These are phyloP conservation scores for Phytophthora melonis DNA, from an alignment of 352 stramenopile species.

Conservation along the genomic window DNA sequence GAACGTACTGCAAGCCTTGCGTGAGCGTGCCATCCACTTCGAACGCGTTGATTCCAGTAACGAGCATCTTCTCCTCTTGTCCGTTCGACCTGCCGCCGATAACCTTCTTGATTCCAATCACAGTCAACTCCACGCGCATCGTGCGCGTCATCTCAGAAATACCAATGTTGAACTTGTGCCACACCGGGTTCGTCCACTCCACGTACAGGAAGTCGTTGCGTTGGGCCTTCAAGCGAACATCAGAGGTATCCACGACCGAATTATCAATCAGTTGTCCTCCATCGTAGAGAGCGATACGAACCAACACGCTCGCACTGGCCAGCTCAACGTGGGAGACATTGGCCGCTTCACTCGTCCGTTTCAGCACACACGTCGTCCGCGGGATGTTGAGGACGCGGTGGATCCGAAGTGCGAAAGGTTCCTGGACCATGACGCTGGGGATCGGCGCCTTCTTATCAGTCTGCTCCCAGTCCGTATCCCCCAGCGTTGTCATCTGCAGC, in stretches of 20 bases:
- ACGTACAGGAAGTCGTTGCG: constrained; percentile 76
- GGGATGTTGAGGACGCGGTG: constrained; percentile 88
- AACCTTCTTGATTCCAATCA: constrained; percentile 78
- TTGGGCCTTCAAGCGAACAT: constrained; percentile 80
- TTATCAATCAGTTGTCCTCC: constrained; percentile 75
- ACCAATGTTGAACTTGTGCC: constrained; percentile 84
- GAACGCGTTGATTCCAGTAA: constrained; percentile 86
- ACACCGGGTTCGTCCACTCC: constrained; percentile 77
- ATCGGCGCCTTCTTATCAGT: constrained; percentile 46
- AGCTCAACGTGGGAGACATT: constrained; percentile 57
- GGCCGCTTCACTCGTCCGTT: constrained; percentile 77
- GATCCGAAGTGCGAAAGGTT: constrained; percentile 79
- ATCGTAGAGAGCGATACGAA: constrained; percentile 84
- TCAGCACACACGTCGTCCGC: constrained; percentile 69
- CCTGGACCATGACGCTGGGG: constrained; percentile 63
- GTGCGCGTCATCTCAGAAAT: constrained; percentile 75
- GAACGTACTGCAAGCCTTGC: constrained; percentile 76
- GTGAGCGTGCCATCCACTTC: constrained; percentile 76
- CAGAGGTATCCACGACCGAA: constrained; percentile 71
- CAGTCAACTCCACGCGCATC: constrained; percentile 80
- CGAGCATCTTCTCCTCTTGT: constrained; percentile 78
- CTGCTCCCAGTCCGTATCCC: constrained; percentile 69
- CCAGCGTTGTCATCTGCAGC: constrained; percentile 78
- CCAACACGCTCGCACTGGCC: constrained; percentile 71
- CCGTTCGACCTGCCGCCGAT: constrained; percentile 53